These are phyloP conservation scores for Heliamphora pulchella DNA, from an alignment of 179 eudicot species.

Conservation along the genomic window DNA sequence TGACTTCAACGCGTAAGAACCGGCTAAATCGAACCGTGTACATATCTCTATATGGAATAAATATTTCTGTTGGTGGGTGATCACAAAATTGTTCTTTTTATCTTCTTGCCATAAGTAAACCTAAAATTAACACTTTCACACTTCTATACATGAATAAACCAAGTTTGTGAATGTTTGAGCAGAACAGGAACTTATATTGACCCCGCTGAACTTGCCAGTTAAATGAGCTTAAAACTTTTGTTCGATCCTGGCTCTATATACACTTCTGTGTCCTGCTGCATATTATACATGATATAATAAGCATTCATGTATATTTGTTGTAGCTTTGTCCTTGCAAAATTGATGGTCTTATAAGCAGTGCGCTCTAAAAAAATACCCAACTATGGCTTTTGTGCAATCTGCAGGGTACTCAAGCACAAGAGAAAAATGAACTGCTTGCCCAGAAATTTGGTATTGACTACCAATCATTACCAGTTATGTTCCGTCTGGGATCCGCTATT, in stretches of 20 bases:
- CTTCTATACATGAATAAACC: too few relatives aligned
- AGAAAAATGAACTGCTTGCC: constrained; percentile 60
- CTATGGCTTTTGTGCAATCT: constrained; percentile 7
- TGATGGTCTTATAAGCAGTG: neutral
- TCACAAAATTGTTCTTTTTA: too few relatives aligned
- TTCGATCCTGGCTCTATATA: neutral
- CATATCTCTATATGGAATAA: neutral
- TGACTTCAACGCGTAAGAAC: too few relatives aligned
- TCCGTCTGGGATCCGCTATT: constrained; percentile 74
- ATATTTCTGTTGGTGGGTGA: neutral
- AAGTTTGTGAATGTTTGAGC: neutral
- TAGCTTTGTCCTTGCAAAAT: neutral
- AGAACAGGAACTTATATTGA: too few relatives aligned
- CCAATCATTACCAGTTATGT: constrained; percentile 52
- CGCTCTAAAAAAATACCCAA: neutral
- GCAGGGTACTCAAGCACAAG: constrained; percentile 73
- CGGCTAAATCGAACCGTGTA: too few relatives aligned
- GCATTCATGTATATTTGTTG: neutral
- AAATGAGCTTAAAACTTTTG: neutral
- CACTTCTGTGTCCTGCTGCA: neutral
- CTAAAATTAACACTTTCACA: too few relatives aligned
- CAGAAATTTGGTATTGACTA: constrained; percentile 51
- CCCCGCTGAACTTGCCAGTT: neutral
- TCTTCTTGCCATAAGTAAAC: too few relatives aligned
- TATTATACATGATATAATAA: neutral